A percentile compares a stretch with the other conserved stretches of the same genome.
phyloP scores from a whole-genome alignment of 2,329 filamentous ascomycete genomes.

The Penicillium sp. region DNA sequence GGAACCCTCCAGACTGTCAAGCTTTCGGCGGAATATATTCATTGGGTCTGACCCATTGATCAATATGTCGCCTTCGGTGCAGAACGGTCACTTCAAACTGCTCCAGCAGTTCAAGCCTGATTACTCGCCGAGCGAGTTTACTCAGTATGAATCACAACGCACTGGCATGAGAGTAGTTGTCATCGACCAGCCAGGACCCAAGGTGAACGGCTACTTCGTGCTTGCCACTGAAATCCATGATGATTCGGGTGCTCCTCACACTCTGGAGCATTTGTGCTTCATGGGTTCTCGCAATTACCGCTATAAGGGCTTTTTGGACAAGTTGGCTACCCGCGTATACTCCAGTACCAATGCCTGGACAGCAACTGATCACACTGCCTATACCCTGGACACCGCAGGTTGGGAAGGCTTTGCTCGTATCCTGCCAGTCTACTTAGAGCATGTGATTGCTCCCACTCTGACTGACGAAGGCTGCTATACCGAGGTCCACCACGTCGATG shows the following conservation, averaged over 20 bases:
- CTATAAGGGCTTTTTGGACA: slow-evolving; percentile 94
- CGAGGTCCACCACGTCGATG: slow-evolving; percentile 94
- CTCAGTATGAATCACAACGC: slow-evolving; percentile 91
- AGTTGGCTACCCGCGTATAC: slow-evolving; percentile 88
- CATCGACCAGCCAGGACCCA: slow-evolving; percentile 90
- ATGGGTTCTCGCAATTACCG: slow-evolving; percentile 91
- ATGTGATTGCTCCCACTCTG: slow-evolving; percentile 84
- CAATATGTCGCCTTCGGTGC: slow-evolving; percentile 57
- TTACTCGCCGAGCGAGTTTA: slow-evolving; percentile 84
- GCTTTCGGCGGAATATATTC: slow-evolving; percentile 20
- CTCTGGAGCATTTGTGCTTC: slow-evolving; percentile 77
- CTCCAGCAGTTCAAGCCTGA: slow-evolving; percentile 84
- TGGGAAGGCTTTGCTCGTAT: slow-evolving; percentile 98
- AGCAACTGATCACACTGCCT: slow-evolving; percentile 91
- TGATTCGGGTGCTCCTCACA: slow-evolving; percentile 89
- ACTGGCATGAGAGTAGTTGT: slow-evolving; percentile 95
- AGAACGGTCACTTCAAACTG: slow-evolving; percentile 68
- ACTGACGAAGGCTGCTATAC: slow-evolving; percentile 93
- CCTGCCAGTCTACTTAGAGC: slow-evolving; percentile 90
- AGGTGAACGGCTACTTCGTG: slow-evolving; percentile 90
- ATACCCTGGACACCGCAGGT: slow-evolving; percentile 90
- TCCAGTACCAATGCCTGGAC: slow-evolving; percentile 97
- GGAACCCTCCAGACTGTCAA: slow-evolving; percentile 19
- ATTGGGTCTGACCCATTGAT: slow-evolving; percentile 22
- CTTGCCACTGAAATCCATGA: slow-evolving; percentile 97